A percentile compares a stretch with the other conserved stretches of the same genome.
Conservation (phyloP, 257 asterid species). For the Nicotiana undulata region DNA sequence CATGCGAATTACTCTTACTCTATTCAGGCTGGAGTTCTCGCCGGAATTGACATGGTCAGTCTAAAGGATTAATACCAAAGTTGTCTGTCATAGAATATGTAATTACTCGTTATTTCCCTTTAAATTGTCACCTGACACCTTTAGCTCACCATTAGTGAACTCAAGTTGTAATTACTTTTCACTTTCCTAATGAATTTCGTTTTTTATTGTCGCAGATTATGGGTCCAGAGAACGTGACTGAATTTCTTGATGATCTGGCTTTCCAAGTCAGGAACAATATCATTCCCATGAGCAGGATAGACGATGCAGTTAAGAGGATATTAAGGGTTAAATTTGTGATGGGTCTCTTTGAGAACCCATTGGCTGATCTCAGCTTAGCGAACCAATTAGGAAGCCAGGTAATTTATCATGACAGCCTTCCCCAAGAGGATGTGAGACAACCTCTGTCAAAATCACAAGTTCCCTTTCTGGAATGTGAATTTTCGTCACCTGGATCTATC, state of each 20-base stretch:
- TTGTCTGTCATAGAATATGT: not conserved
- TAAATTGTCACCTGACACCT: not conserved
- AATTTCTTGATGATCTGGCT: constrained; percentile 22
- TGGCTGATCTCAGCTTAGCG: constrained; percentile 23
- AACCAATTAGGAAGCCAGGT: constrained; percentile 25
- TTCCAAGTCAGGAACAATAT: constrained; percentile 21
- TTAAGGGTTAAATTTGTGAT: constrained; percentile 27
- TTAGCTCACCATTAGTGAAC: not conserved
- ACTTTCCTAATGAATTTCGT: not conserved
- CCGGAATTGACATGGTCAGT: constrained; percentile 74
- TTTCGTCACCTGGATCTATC: not conserved
- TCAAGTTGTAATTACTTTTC: not conserved
- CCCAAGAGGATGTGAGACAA: not conserved
- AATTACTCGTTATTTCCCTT: not conserved
- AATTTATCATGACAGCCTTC: not conserved
- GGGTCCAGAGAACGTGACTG: constrained; percentile 19
- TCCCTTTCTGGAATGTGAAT: not conserved
- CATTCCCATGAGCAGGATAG: constrained; percentile 36
- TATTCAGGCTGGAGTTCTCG: constrained; percentile 41
- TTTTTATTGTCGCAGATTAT: constrained; percentile 12
- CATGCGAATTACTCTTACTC: constrained; percentile 55
- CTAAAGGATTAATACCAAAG: not conserved
- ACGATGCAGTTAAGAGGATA: constrained; percentile 34
- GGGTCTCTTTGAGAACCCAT: constrained; percentile 29
- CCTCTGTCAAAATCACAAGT: not conserved